Base-by-base conservation (phyloP, 768 basidiomycete genomes). In the Macrolepiota albuminosa region DNA sequence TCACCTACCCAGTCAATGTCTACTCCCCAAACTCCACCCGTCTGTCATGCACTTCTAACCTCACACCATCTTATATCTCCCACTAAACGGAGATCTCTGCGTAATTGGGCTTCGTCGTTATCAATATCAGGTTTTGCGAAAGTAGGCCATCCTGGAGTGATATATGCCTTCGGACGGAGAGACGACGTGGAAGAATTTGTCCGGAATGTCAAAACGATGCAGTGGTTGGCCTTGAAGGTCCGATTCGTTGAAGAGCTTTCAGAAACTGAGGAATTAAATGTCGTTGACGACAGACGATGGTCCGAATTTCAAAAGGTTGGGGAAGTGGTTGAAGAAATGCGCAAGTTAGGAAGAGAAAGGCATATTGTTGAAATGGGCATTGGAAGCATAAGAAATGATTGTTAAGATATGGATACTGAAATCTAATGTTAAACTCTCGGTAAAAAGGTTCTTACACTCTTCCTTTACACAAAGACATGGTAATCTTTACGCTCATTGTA, bases 51-150 rank as follows among this genome's bases (percentile, higher is more conserved):
- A 24, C 78, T 91, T 1, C 77, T 91, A 54, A 87, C 85, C 1
- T 91, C 90, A 0, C 89, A 92, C 71, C 87, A 88, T 69, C 81
- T 88, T 57, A 72, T 84, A 43, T 85, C 90, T 54, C 76, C 84
- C 26, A 76, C 80, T 65, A 88, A 89, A 72, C 78, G 88, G 56
- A 78, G 83, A 39, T 76, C 81, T 60, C 72, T 85, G 34, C 78
- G 82, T 61, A 72, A 76, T 39, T 86, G 86, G 81, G 78, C 85
- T 1, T 75, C 78, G 14, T 75, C 81, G 7, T 78, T 89, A 43
- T 71, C 71, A 4, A 64, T 91, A 13, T 63, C 72, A 1, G 89
- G 90, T 0, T 91, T 90, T 68, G 84, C 87, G 1, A 91, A 91
- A 71, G 78, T 87, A 9, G 88, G 89, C 0, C 81, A 90, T 69